Evolutionary conservation across 2,329 filamentous ascomycete genomes (phyloP).

Genomic region (Aspergillus hortae): DNA sequence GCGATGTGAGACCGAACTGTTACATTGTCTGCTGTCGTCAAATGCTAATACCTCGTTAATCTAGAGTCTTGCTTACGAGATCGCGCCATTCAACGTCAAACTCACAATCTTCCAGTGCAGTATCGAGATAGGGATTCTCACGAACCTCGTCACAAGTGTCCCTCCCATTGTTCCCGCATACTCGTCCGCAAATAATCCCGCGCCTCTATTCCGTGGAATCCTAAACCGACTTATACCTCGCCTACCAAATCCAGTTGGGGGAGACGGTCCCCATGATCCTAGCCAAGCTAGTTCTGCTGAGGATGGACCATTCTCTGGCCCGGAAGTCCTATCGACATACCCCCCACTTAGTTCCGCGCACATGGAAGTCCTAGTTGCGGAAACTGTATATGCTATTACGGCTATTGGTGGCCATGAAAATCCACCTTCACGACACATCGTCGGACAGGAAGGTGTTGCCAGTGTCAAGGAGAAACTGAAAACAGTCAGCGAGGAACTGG

Average conservation of each 20-base stretch:
- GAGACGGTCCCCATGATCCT: conserved; percentile 13
- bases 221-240: conserved; percentile 74
- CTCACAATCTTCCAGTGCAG: conserved; percentile 94
- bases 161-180: conserved; percentile 69
- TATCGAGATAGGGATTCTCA: conserved; percentile 84
- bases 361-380: conserved; percentile 71
- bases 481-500: conserved; percentile 91
- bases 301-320: conserved; percentile 34
- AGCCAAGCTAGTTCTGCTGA: conserved; percentile 23
- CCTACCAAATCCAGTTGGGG: conserved; percentile 53
- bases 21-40: background rate
- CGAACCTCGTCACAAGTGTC: conserved; percentile 80
- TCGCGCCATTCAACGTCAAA: conserved; percentile 94
- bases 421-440: conserved; percentile 88
- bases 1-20: conserved; percentile 57
- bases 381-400: conserved; percentile 86
- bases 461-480: conserved; percentile 95
- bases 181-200: conserved; percentile 65
- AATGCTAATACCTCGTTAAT: conserved; percentile 6
- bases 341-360: conserved; percentile 66
- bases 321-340: conserved; percentile 63
- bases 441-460: conserved; percentile 80
- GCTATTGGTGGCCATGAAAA: conserved; percentile 96
- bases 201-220: conserved; percentile 79
- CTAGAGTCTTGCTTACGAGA: conserved; percentile 81